Base-by-base conservation (phyloP, 345 rosid species). In the Moringa oleifera region DNA sequence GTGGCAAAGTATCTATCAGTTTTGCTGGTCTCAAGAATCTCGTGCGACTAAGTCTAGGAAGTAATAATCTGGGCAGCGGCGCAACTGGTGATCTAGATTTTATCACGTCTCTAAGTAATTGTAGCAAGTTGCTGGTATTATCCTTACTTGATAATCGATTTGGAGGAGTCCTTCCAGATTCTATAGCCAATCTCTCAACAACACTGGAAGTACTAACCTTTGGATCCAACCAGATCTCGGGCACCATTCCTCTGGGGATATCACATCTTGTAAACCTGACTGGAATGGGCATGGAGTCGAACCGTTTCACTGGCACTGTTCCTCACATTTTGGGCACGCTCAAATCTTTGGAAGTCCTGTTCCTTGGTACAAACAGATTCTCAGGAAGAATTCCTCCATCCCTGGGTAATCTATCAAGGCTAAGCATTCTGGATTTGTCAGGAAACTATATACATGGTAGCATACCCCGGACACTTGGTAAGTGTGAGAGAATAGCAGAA, bases 351-450 rank as follows among this genome's bases (percentile, higher is more conserved):
- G 25, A 20, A 20, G 25, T 2, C 18, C 8, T 58, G 0, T 0
- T 0, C 8, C 24, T 70, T 13, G 16, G 19, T 18, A 7, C 3
- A 12, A 64, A 64, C 23, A 20, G 17, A 24, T 20, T 64, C 18
- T 20, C 47, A 16, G 74, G 68, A 2, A 47, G 5, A 20, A 63
- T 70, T 51, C 64, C 73, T 2, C 9, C 23, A 13, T 63, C 73
- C n/a, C 21, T 57, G 20, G 55, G 69, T 20, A 70, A 64, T 31
- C 16, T 70, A 11, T 23, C 58, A 36, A n/a, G 15, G 16, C 41
- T 64, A 20, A 58, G 1, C 18, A 0, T 0, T 2, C 59, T 70
- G 4, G 4, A 1, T 9, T 52, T 64, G 60, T 20, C 6, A 25
- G 45, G 9, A 6, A 64, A 64, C 56, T 58, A 31, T 41, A 45